phyloP scores from a whole-genome alignment of 148 eudicot species.

The Dianthus caryophyllus region DNA sequence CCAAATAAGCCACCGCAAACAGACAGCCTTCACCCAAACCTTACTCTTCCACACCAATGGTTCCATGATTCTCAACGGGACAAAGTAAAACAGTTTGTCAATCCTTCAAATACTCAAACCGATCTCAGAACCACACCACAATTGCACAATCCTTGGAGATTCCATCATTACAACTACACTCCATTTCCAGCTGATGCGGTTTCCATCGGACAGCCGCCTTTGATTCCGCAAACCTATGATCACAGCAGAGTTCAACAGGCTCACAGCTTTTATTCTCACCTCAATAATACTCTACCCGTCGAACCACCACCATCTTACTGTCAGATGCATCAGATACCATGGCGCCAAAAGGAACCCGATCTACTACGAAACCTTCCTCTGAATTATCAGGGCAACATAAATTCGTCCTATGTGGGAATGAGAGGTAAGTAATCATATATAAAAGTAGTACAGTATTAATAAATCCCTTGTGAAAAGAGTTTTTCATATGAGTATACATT shows the following conservation, averaged over 20 bases:
- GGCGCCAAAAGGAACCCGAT: constrained; percentile 14
- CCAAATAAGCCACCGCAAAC: constrained; percentile 10
- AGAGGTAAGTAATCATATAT: constrained; percentile 19
- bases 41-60: constrained; percentile 18
- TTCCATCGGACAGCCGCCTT: constrained; percentile 9
- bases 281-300: constrained; percentile 8
- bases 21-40: constrained; percentile 6
- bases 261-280: constrained; percentile 18
- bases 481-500: too few species aligned
- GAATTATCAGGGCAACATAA: constrained; percentile 19
- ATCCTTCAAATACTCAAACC: constrained; percentile 16
- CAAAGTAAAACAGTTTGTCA: constrained; percentile 1
- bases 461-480: too few species aligned
- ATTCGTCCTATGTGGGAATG: constrained; percentile 14
- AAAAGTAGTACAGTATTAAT: too few species aligned
- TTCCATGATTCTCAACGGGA: constrained; percentile 19
- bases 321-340: constrained; percentile 19
- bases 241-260: constrained; percentile 10
- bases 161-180: constrained; percentile 1
- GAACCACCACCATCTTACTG: constrained; percentile 16
- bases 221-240: constrained; percentile 5
- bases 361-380: constrained; percentile 9
- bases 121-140: constrained; percentile 12
- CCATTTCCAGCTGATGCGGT: constrained; percentile 2
- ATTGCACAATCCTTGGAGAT: constrained; percentile 20